Conservation (phyloP, 2,329 filamentous ascomycete genomes). For the Aspergillus sp. region DNA sequence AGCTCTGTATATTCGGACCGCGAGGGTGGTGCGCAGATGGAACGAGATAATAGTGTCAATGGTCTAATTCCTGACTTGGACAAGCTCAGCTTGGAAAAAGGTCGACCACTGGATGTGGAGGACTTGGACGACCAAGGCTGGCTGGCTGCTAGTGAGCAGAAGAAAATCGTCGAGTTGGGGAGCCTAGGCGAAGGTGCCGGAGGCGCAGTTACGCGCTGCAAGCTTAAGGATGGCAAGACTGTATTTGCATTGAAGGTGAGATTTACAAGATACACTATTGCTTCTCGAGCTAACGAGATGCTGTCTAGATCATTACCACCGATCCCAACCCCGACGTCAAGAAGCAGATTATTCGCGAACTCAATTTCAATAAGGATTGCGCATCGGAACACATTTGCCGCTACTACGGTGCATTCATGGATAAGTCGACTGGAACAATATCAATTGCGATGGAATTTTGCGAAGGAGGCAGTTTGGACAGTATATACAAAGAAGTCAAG, state of each 20-base stretch:
- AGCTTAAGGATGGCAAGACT: slow-evolving; percentile 87
- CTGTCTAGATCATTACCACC: slow-evolving; percentile 85
- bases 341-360: slow-evolving; percentile 94
- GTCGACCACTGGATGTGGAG: slow-evolving; percentile 84
- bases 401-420: slow-evolving; percentile 96
- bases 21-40: slow-evolving; percentile 76
- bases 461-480: slow-evolving; percentile 93
- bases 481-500: slow-evolving; percentile 97
- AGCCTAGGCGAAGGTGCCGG: slow-evolving; percentile 93
- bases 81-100: slow-evolving; percentile 79
- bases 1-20: slow-evolving; percentile 82
- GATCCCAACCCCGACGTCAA: slow-evolving; percentile 98
- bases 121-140: slow-evolving; percentile 94
- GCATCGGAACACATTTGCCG: slow-evolving; percentile 94
- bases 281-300: slow-evolving; percentile 14
- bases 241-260: slow-evolving; percentile 93
- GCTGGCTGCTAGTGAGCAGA: slow-evolving; percentile 88
- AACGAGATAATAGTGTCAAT: slow-evolving; percentile 79
- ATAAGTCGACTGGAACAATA: slow-evolving; percentile 93
- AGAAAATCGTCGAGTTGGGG: slow-evolving; percentile 84
- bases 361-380: slow-evolving; percentile 97
- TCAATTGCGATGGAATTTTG: slow-evolving; percentile 99
- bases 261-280: slow-evolving; percentile 7
- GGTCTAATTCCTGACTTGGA: slow-evolving; percentile 77
- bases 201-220: slow-evolving; percentile 90